Base-by-base conservation (phyloP, 116 monocot genomes). In the Zostera marina region DNA sequence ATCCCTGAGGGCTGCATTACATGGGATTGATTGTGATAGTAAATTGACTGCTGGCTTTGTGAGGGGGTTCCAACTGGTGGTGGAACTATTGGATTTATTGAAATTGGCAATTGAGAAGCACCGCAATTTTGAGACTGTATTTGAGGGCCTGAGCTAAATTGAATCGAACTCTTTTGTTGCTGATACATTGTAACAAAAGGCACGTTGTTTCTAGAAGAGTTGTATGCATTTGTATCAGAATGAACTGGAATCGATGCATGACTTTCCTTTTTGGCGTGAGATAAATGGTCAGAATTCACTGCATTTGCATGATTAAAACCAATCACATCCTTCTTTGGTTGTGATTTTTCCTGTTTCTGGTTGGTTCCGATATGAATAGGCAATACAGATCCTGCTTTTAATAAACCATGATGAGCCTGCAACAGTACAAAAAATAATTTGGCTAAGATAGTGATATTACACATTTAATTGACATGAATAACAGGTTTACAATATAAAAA, bases 121-220 rank as follows among this genome's bases (percentile, higher is more conserved):
- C 46, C 44, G 1, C 72, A 54, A 63, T 63, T 73, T 67, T 73
- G 81, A 58, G 81, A 42, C 12, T 64, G 79, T 16, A 88, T 72
- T 42, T 83, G 92, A 5, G 77, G 64, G 14, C 19, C 54, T 9
- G 74, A 76, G 53, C 88, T 73, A 67, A 80, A 88, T 63, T 96
- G 94, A 11, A 80, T 17, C 32, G 84, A 51, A 17, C 74, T 65
- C 2, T 75, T 86, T 19, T 73, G 22, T 20, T 69, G 79, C 21
- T 79, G 85, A 66, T 78, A 76, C 47, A 77, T 23, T 79, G 85
- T 64, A 80, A 76, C 47, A 77, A 64, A 74, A 65, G 76, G 24
- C 7, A 81, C 48, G 17, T 73, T 71, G 44, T 63, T 62, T 25
- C 60, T 64, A 58, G 74, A 56, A 22, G 81, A 49, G 56, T 68